phyloP scores from a whole-genome alignment of 2,329 filamentous ascomycete genomes.

The Colletotrichum tofieldiae region DNA sequence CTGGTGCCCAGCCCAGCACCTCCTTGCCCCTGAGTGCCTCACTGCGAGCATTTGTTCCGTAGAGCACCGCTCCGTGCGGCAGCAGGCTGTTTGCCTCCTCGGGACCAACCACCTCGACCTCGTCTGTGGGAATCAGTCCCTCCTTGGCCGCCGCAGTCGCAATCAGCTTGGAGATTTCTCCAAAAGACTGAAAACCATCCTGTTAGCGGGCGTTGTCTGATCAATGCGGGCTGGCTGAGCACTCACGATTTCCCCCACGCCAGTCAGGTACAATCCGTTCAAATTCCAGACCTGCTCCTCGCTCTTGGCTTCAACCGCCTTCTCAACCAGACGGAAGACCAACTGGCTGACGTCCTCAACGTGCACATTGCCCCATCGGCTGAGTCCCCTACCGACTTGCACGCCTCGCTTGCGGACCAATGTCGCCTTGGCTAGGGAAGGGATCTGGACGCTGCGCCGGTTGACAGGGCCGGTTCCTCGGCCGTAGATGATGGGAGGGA shows the following conservation, averaged over 20 bases:
- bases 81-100: slow-evolving; percentile 62
- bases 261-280: slow-evolving; percentile 56
- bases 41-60: slow-evolving; percentile 71
- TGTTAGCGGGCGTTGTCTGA: not conserved
- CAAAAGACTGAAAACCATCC: slow-evolving; percentile 46
- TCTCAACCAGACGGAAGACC: slow-evolving; percentile 50
- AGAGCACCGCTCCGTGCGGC: slow-evolving; percentile 63
- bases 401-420: slow-evolving; percentile 53
- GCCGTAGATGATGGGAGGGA: slow-evolving; percentile 59
- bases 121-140: slow-evolving; percentile 45
- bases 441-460: slow-evolving; percentile 59
- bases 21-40: slow-evolving; percentile 66
- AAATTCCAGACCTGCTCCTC: slow-evolving; percentile 53
- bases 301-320: slow-evolving; percentile 46
- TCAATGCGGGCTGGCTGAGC: not conserved
- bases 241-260: slow-evolving; percentile 50
- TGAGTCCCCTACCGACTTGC: slow-evolving; percentile 52
- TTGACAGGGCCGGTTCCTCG: slow-evolving; percentile 56
- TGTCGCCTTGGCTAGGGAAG: slow-evolving; percentile 53
- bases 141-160: slow-evolving; percentile 48
- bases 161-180: slow-evolving; percentile 51
- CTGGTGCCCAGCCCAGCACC: slow-evolving; percentile 70
- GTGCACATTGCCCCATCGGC: slow-evolving; percentile 56
- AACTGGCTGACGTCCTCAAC: slow-evolving; percentile 52
- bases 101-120: slow-evolving; percentile 51